Conservation (phyloP, 2,329 filamentous ascomycete genomes). For the Pyrenophora seminiperda region DNA sequence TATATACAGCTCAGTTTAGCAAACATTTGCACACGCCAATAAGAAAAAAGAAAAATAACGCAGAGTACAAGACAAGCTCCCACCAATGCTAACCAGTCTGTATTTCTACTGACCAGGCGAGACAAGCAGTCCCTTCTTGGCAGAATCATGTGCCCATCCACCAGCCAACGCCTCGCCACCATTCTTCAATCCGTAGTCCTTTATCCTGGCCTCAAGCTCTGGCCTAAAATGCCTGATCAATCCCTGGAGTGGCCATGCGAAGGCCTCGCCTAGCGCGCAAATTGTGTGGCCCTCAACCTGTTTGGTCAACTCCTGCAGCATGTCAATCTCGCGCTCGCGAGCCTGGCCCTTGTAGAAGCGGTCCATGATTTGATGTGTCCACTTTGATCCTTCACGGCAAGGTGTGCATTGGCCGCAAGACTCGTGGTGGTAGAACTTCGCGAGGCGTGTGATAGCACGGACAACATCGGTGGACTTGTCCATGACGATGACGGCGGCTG, state of each 20-base stretch:
- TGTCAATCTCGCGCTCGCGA: constrained; percentile 92
- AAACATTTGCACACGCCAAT: constrained; percentile 6
- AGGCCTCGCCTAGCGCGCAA: constrained; percentile 95
- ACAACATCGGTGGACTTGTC: constrained; percentile 98
- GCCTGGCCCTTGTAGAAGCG: constrained; percentile 92
- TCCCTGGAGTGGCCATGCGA: constrained; percentile 97
- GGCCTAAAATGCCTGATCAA: constrained; percentile 98
- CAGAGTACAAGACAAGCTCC: constrained; percentile 21
- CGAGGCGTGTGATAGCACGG: constrained; percentile 87
- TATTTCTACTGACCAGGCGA: constrained; percentile 86
- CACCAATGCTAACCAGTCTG: constrained; percentile 29
- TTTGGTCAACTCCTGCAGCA: constrained; percentile 99
- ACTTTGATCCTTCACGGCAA: constrained; percentile 98
- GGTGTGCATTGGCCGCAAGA: constrained; percentile 98
- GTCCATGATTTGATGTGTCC: constrained; percentile 99
- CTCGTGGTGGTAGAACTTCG: constrained; percentile 98
- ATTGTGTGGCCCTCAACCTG: constrained; percentile 99
- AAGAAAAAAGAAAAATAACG: constrained; percentile 7
- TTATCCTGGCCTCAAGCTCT: constrained; percentile 90
- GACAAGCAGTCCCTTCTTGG: constrained; percentile 79
- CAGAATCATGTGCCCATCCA: constrained; percentile 80
- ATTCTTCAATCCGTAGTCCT: constrained; percentile 73
- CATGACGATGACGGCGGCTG: constrained; percentile 98
- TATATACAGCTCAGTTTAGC: constrained; percentile 44
- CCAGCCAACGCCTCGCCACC: constrained; percentile 80